Evolutionary conservation across 305 asterid genomes (phyloP), one percentile per base, ranked within the genome.

Genomic region (Fraxinus floribunda): DNA sequence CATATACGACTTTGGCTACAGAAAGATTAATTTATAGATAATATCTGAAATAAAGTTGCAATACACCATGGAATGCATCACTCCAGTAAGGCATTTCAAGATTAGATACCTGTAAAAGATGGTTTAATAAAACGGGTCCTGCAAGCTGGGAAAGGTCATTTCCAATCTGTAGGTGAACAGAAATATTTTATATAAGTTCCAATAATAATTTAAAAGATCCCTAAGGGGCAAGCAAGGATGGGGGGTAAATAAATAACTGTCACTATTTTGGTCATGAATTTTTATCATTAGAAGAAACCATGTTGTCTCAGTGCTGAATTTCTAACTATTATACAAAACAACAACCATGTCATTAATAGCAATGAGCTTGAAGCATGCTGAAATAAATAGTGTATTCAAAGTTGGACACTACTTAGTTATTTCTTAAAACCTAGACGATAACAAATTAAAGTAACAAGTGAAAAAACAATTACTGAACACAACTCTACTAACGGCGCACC

Each of bases 111-210:
- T 91, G 90, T 86, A 94, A 82, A 76, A 96, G 97, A 86, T 87
- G 95, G 88, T 91, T 96, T 84, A 93, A 87, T 86, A 96, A 80
- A 87, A 96, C 92, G 24, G 99, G 98, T 81, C 98, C 98, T 73
- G 94, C 88, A 77, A 96, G 97, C 94, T 93, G 95, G 75, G 97
- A 89, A 79, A 89, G 89, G 79, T 94, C 99, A 87, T 88, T 91
- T 22, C 93, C 94, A 78, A 96, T 91, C 99, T 92, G 92, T 90
- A 88, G 85, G 86, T 49, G 78, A 34, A 84, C 80, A 4, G 85
- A 83, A 81, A 79, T 77, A 38, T 36, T 62, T 20, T 70, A 79
- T 24, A 39, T 81, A 66, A 80, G 44, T 78, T 72, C 75, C 32
- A 66, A 81, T 22, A 84, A 36, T 68, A 68, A 36, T 34, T 79